Base-by-base conservation (phyloP, 805 yeast genomes). In the Jamesozyma piceae region DNA sequence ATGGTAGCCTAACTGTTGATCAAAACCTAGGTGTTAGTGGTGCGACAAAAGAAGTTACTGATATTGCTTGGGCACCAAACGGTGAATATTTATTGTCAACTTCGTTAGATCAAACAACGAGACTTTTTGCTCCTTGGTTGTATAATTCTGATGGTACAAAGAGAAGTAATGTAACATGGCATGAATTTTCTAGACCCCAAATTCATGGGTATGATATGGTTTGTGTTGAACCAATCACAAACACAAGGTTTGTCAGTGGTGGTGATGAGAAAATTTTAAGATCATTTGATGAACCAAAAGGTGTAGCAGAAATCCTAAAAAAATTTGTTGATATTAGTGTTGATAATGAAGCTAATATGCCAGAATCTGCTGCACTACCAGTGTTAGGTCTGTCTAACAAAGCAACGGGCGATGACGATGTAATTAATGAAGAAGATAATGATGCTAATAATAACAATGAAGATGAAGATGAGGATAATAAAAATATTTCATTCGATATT, bases 131-230 rank as follows among this genome's bases (percentile, higher is more conserved):
- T 0, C 75, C 73, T 22, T 82, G 87, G 85, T 47, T 45, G 2
- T 43, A 40, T 8, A 57, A 65, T 29, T 45, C 47, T 11, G 63
- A 62, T 46, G 68, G 65, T 2, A 44, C 55, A 18, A 43, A 42
- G 15, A 62, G 70, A 37, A 43, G 50, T 0, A 39, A 36, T 2
- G 45, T 50, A 6, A 68, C 80, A 1, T 88, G 96, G 95, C 82
- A 81, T 57, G 99, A 92, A 61, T 81, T 92, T 62, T 86, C 96
- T 1, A 75, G 99, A 52, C 97, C 98, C 0, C 99, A 92, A 62
- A 92, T 92, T 49, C 99, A 92, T 62, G 99, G 99, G 8, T 92
- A 87, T 58, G 97, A 92, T 57, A 88, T 92, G 97, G 72, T 85
- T 31, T 79, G 95, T 50, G 68, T 84, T 6, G 76, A 79, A 31